A percentile compares a stretch with the other conserved stretches of the same genome.
phyloP scores from a whole-genome alignment of 768 basidiomycete genomes.

The Mycena capillaripes region DNA sequence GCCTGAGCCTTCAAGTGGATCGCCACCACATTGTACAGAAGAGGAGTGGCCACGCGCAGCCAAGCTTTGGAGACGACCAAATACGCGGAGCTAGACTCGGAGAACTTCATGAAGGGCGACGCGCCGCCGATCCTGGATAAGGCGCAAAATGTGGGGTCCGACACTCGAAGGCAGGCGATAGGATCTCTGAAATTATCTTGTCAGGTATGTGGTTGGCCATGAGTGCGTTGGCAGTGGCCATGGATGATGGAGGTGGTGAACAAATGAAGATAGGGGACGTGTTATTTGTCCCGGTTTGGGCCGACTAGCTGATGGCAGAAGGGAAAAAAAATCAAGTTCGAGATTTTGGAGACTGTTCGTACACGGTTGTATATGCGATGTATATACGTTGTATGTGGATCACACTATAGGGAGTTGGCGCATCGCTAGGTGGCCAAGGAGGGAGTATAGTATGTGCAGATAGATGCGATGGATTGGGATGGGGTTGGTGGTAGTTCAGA shows the following conservation, averaged over 20 bases:
- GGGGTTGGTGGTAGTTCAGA: constrained; percentile 12
- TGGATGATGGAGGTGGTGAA: too few relatives aligned
- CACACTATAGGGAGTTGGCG: neutral
- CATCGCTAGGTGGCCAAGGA: neutral
- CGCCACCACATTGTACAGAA: constrained; percentile 23
- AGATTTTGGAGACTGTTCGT: neutral
- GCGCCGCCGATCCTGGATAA: neutral
- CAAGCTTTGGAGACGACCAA: constrained; percentile 27
- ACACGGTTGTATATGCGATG: constrained; percentile 10
- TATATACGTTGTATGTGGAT: neutral
- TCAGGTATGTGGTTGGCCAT: constrained; percentile 7
- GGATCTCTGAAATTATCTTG: constrained; percentile 24
- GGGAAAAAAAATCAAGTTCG: too few relatives aligned
- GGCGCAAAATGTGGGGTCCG: constrained; percentile 11
- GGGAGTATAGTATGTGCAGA: constrained; percentile 13
- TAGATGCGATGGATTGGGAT: constrained; percentile 16
- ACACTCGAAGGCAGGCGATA: constrained; percentile 10
- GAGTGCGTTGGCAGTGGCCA: too few relatives aligned
- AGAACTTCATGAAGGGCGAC: constrained; percentile 1
- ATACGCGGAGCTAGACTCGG: constrained; percentile 24
- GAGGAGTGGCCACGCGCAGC: constrained; percentile 30
- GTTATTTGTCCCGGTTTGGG: too few relatives aligned
- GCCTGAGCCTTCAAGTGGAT: constrained; percentile 25
- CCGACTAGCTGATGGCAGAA: too few relatives aligned
- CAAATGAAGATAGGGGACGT: too few relatives aligned